Conservation (phyloP, 2,329 filamentous ascomycete genomes). For the Eutypella sp. region DNA sequence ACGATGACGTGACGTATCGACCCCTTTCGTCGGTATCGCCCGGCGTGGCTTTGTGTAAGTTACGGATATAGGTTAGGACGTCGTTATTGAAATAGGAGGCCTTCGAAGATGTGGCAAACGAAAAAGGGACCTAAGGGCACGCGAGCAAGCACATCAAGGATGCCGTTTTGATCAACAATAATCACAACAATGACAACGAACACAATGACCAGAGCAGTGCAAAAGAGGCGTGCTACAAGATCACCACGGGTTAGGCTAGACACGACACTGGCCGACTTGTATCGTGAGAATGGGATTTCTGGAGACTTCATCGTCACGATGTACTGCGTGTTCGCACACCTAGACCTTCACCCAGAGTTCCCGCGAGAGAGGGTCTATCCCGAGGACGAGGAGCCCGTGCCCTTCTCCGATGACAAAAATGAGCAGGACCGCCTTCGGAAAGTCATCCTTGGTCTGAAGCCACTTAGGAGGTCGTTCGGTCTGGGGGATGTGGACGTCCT, state of each 20-base stretch:
- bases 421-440: slow-evolving; percentile 13
- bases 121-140: not conserved
- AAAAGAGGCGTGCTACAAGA: not conserved
- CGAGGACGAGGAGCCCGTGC: slow-evolving; percentile 20
- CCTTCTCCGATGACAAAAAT: slow-evolving; percentile 9
- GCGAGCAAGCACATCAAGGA: not conserved
- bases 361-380: slow-evolving; percentile 15
- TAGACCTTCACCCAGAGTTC: slow-evolving; percentile 17
- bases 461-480: slow-evolving; percentile 17
- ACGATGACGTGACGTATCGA: not conserved
- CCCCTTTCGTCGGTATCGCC: not conserved
- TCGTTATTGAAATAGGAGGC: not conserved
- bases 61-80: too few species aligned
- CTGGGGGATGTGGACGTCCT: slow-evolving; percentile 17
- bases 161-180: too few species aligned
- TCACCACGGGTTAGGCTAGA: slow-evolving; percentile 6
- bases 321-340: slow-evolving; percentile 18
- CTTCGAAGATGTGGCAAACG: not conserved
- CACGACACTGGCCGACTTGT: slow-evolving; percentile 17
- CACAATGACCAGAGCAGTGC: not conserved
- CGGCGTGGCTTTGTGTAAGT: not conserved
- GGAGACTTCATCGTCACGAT: slow-evolving; percentile 18
- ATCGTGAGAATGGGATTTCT: slow-evolving; percentile 13
- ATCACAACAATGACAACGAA: not conserved
- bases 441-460: slow-evolving; percentile 18